phyloP scores from a whole-genome alignment of 306 rosid species.

The cucumber (Cucumis sativus) region Cucumber_9930_V3 NC_026658.2:14450501-14451000 shows the following conservation, averaged over 20 bases:
- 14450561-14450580: conserved; percentile 95
- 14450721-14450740: neutral
- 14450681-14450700: conserved; percentile 7
- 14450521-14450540: conserved; percentile 85
- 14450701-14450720: neutral
- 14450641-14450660: conserved; percentile 84
- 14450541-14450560: conserved; percentile 96
- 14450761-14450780: conserved; percentile 89
- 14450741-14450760: conserved; percentile 36
- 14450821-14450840: conserved; percentile 52
- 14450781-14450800: conserved; percentile 78
- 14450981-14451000: conserved; percentile 99
- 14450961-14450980: conserved; percentile 69
- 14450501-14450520: conserved; percentile 67
- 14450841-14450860: neutral
- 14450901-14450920: conserved; percentile 19
- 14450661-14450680: conserved; percentile 69
- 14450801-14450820: conserved; percentile 76
- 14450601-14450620: conserved; percentile 87
- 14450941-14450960: conserved; percentile 83
- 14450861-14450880: neutral
- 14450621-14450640: conserved; percentile 91
- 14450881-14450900: neutral
- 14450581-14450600: conserved; percentile 66
- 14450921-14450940: conserved; percentile 96